Percentiles rank a stretch among this genome's conserved stretches.
Conservation (phyloP, 371 early-diverging fungal species). For the Mortierella sp. region DNA sequence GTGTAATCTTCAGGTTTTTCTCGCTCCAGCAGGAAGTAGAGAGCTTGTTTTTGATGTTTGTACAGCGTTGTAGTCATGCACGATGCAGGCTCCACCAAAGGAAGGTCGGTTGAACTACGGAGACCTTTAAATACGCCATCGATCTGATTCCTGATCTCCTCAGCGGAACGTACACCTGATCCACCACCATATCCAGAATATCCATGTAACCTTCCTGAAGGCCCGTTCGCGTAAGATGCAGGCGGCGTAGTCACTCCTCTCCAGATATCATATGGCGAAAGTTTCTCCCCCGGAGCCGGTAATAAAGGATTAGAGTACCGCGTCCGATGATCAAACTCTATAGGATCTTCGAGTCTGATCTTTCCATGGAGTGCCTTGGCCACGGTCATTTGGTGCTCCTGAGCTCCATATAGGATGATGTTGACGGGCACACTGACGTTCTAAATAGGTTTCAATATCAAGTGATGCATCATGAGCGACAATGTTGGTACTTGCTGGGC, state of each 20-base stretch:
- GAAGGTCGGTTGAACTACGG: slow-evolving; percentile 64
- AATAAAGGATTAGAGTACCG: slow-evolving; percentile 46
- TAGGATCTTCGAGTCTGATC: slow-evolving; percentile 41
- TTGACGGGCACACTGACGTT: slow-evolving; percentile 54
- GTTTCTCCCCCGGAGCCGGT: slow-evolving; percentile 43
- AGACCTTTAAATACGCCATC: slow-evolving; percentile 69
- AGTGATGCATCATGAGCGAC: neutral
- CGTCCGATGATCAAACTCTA: slow-evolving; percentile 45
- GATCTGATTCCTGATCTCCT: slow-evolving; percentile 65
- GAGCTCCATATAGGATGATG: slow-evolving; percentile 49
- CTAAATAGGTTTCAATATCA: slow-evolving; percentile 9
- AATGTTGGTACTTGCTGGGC: neutral
- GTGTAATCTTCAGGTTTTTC: slow-evolving; percentile 62
- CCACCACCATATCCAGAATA: slow-evolving; percentile 30
- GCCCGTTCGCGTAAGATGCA: slow-evolving; percentile 2
- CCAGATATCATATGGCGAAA: slow-evolving; percentile 44
- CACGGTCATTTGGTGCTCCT: slow-evolving; percentile 37
- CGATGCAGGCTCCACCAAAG: slow-evolving; percentile 61
- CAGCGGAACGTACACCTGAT: slow-evolving; percentile 40
- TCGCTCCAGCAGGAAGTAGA: slow-evolving; percentile 67
- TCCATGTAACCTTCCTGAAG: slow-evolving; percentile 9
- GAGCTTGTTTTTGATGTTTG: slow-evolving; percentile 74
- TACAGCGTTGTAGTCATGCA: slow-evolving; percentile 63
- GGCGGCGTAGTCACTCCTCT: slow-evolving; percentile 29
- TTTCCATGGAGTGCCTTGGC: slow-evolving; percentile 50